phyloP scores from a whole-genome alignment of 345 rosid genomes.

The Murraya paniculata region DNA sequence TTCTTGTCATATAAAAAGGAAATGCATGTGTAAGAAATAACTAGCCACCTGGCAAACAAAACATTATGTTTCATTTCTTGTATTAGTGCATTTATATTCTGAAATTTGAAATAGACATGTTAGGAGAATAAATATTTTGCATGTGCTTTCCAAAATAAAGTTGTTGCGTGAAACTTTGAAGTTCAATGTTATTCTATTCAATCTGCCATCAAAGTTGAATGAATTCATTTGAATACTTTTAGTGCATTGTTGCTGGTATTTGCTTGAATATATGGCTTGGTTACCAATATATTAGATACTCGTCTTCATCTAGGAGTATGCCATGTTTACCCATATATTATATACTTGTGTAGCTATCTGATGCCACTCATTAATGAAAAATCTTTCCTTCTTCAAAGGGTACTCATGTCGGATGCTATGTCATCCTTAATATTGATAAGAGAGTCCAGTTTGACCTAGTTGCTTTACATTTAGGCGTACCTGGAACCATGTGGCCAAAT shows the following conservation, averaged over 20 bases:
- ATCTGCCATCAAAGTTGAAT: neutral
- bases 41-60: neutral
- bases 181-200: neutral
- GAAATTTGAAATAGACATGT: neutral
- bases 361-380: neutral
- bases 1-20: neutral
- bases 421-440: neutral
- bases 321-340: neutral
- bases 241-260: neutral
- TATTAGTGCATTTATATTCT: neutral
- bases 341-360: neutral
- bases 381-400: neutral
- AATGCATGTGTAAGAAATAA: neutral
- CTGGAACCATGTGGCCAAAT: too few species aligned
- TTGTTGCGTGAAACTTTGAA: neutral
- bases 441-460: neutral
- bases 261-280: neutral
- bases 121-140: neutral
- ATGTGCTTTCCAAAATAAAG: neutral
- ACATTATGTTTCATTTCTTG: neutral
- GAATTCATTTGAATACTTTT: neutral
- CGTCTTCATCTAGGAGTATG: neutral
- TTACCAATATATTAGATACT: neutral
- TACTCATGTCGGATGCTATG: neutral
- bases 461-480: neutral